Percentiles rank a stretch among this genome's conserved stretches.
Evolutionary conservation across 2,329 filamentous ascomycete genomes (phyloP).

Genomic region (Aureobasidium leucospermi): DNA sequence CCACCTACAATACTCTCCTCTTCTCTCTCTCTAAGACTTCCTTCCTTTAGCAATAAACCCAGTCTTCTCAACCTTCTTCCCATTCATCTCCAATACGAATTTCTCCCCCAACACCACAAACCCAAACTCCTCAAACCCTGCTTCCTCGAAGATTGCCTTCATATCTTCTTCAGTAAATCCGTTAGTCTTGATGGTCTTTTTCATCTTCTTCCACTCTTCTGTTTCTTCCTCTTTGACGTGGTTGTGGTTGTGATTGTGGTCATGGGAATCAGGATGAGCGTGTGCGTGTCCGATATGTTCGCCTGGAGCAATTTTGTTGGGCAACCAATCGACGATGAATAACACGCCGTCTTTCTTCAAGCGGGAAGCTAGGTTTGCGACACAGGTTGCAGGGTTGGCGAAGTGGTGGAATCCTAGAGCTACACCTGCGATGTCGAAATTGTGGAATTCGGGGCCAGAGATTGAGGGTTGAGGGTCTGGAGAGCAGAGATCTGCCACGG

Average conservation of each 20-base stretch:
- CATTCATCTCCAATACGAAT: slow-evolving; percentile 23
- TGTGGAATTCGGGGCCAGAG: slow-evolving; percentile 25
- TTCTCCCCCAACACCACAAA: slow-evolving; percentile 24
- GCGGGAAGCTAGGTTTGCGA: slow-evolving; percentile 22
- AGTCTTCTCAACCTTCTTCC: slow-evolving; percentile 21
- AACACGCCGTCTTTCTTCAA: slow-evolving; percentile 25
- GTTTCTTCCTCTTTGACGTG: not conserved
- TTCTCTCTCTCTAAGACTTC: slow-evolving; percentile 1
- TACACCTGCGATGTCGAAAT: slow-evolving; percentile 38
- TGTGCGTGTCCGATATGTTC: not conserved
- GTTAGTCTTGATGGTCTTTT: slow-evolving; percentile 28
- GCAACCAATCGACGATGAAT: slow-evolving; percentile 25
- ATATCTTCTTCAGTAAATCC: slow-evolving; percentile 25
- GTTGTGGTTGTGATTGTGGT: too few relatives aligned
- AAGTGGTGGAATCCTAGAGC: slow-evolving; percentile 42
- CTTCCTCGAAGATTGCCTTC: slow-evolving; percentile 21
- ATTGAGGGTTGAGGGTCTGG: slow-evolving; percentile 21
- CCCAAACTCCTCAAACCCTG: slow-evolving; percentile 25
- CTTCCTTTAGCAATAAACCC: slow-evolving; percentile 27
- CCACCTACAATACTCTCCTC: too few relatives aligned
- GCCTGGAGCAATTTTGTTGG: slow-evolving; percentile 15
- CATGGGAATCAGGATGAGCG: not conserved
- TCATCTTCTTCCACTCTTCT: slow-evolving; percentile 20
- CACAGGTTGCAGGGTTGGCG: slow-evolving; percentile 21
- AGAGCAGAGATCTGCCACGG: slow-evolving; percentile 31